phyloP scores from a whole-genome alignment of 1,139 yeast species.

The Spencermartinsiella ligniputridi region DNA sequence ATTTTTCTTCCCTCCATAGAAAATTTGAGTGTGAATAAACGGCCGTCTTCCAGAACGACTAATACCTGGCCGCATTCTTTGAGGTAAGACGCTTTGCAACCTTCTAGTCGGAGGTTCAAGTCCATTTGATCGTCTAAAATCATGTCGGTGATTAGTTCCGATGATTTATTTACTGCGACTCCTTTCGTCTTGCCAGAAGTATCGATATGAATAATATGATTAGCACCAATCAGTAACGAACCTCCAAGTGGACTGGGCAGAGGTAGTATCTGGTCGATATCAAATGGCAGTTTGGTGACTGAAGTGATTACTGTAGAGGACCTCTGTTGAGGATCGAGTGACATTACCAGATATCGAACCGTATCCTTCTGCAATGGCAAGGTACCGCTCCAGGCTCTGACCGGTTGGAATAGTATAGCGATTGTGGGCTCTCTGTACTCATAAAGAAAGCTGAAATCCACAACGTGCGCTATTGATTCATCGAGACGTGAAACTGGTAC shows the following conservation, averaged over 20 bases:
- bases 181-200: slow-evolving; percentile 73
- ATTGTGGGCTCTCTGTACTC: slow-evolving; percentile 79
- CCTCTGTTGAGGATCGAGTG: slow-evolving; percentile 60
- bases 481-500: slow-evolving; percentile 56
- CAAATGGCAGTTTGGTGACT: slow-evolving; percentile 67
- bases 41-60: slow-evolving; percentile 50
- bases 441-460: slow-evolving; percentile 63
- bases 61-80: slow-evolving; percentile 44
- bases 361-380: slow-evolving; percentile 59
- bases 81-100: slow-evolving; percentile 46
- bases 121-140: slow-evolving; percentile 56
- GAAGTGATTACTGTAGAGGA: slow-evolving; percentile 65
- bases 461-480: slow-evolving; percentile 53
- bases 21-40: slow-evolving; percentile 48
- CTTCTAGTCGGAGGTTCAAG: slow-evolving; percentile 55
- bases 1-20: slow-evolving; percentile 44
- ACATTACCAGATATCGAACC: slow-evolving; percentile 51
- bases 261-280: slow-evolving; percentile 60
- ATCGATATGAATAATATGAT: slow-evolving; percentile 75
- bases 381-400: slow-evolving; percentile 73
- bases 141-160: slow-evolving; percentile 25
- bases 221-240: slow-evolving; percentile 66
- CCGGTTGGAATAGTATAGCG: slow-evolving; percentile 62
- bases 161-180: slow-evolving; percentile 57
- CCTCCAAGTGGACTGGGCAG: slow-evolving; percentile 69